These are phyloP conservation scores for Cicer judaicum DNA, from an alignment of 306 rosid genomes.

Conservation along the genomic window DNA sequence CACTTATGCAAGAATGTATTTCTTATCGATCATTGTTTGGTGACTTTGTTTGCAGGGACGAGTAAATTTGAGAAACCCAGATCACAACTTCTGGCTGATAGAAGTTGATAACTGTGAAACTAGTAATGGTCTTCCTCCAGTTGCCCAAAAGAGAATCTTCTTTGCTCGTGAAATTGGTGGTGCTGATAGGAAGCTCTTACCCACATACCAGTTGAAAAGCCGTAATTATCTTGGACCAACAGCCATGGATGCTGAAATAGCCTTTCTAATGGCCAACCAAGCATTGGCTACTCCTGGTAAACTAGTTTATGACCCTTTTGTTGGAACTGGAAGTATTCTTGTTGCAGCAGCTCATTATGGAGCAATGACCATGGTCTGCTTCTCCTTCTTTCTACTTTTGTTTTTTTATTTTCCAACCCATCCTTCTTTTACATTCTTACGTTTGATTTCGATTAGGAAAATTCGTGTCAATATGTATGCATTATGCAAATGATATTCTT, in stretches of 20 bases:
- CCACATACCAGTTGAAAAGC: slow-evolving; percentile 93
- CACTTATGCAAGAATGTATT: neutral
- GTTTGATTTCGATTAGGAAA: slow-evolving; percentile 32
- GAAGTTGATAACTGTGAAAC: slow-evolving; percentile 77
- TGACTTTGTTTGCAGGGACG: slow-evolving; percentile 65
- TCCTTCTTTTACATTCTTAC: slow-evolving; percentile 20
- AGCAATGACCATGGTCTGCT: slow-evolving; percentile 91
- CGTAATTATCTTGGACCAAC: slow-evolving; percentile 97
- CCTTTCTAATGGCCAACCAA: slow-evolving; percentile 97
- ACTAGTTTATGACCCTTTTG: slow-evolving; percentile 90
- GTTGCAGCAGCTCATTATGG: slow-evolving; percentile 94
- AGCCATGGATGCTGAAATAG: slow-evolving; percentile 99
- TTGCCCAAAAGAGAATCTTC: slow-evolving; percentile 71
- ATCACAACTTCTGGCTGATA: slow-evolving; percentile 86
- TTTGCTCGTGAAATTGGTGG: slow-evolving; percentile 93
- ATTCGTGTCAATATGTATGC: slow-evolving; percentile 18
- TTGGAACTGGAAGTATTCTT: slow-evolving; percentile 96
- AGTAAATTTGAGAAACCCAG: slow-evolving; percentile 83
- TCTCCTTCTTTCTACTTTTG: slow-evolving; percentile 37
- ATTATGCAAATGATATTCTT: slow-evolving; percentile 15
- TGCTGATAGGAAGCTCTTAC: slow-evolving; percentile 87
- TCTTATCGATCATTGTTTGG: slow-evolving; percentile 9
- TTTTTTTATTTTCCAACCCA: neutral
- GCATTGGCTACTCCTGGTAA: slow-evolving; percentile 79
- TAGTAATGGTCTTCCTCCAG: slow-evolving; percentile 93